Conservation (phyloP, 2,329 filamentous ascomycete species). For the Cytospora schulzeri region DNA sequence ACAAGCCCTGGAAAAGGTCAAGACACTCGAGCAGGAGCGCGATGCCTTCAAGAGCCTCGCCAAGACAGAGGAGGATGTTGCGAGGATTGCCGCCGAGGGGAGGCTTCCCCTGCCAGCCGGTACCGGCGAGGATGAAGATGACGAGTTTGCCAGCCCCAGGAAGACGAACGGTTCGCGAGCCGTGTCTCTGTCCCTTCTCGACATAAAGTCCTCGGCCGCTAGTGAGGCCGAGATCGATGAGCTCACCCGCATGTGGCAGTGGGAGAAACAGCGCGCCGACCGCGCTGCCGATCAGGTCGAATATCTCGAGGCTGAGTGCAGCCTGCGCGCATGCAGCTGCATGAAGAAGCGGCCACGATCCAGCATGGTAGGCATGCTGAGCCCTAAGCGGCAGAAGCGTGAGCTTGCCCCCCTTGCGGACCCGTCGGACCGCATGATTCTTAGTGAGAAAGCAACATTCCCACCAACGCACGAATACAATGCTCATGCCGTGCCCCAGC, state of each 20-base stretch:
- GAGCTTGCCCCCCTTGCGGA: conserved; percentile 42
- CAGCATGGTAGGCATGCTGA: conserved; percentile 32
- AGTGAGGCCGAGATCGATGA: conserved; percentile 63
- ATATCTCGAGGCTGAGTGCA: conserved; percentile 75
- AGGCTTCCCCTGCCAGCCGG: conserved; percentile 63
- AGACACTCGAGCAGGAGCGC: conserved; percentile 71
- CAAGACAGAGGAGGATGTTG: conserved; percentile 69
- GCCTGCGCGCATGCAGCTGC: conserved; percentile 67
- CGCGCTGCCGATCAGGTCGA: conserved; percentile 73
- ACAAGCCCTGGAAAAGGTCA: conserved; percentile 63
- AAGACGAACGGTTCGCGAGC: conserved; percentile 49
- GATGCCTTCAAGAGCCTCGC: conserved; percentile 73
- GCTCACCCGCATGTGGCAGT: conserved; percentile 53
- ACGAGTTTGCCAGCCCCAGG: conserved; percentile 64
- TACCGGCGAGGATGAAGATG: conserved; percentile 44
- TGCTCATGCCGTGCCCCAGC: conserved; percentile 32
- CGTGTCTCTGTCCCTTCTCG: conserved; percentile 48
- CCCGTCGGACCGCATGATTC: conserved; percentile 46
- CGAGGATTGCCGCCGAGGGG: conserved; percentile 72
- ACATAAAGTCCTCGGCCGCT: conserved; percentile 56
- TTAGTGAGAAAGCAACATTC: conserved; percentile 40
- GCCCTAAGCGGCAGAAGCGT: conserved; percentile 42
- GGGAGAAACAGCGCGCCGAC: conserved; percentile 64
- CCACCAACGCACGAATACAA: conserved; percentile 36
- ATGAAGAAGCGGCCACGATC: conserved; percentile 44